A percentile compares a stretch with the other conserved stretches of the same genome.
phyloP scores from a whole-genome alignment of 2,329 filamentous ascomycete genomes.

The Colletotrichum tropicale region DNA sequence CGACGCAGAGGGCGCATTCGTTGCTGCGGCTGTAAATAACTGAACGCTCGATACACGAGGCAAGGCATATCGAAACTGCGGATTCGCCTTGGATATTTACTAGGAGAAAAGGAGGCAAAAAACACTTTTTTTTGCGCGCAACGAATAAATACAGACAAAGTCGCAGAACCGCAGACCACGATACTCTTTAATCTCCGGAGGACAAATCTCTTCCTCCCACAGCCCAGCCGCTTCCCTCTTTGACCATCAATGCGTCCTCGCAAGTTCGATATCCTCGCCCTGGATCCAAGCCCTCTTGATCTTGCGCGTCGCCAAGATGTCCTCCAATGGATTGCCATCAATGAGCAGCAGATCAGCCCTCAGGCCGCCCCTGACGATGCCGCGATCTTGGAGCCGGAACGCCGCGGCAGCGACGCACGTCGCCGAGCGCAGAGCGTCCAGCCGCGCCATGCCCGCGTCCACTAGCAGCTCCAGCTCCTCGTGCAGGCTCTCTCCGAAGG shows the following conservation, averaged over 20 bases:
- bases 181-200: neutral
- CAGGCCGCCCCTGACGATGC: constrained; percentile 24
- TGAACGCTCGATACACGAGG: too few relatives aligned
- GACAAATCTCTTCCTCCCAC: neutral
- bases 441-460: constrained; percentile 21
- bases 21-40: neutral
- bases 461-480: constrained; percentile 26
- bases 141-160: too few relatives aligned
- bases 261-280: constrained; percentile 23
- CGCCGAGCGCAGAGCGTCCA: constrained; percentile 24
- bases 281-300: constrained; percentile 31
- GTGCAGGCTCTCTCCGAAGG: constrained; percentile 25
- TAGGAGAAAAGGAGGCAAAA: too few relatives aligned
- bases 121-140: too few relatives aligned
- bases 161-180: too few relatives aligned
- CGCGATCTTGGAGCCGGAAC: constrained; percentile 29
- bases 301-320: constrained; percentile 27
- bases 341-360: constrained; percentile 35
- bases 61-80: too few relatives aligned
- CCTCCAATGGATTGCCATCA: constrained; percentile 28
- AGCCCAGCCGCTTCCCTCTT: neutral
- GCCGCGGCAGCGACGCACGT: constrained; percentile 21
- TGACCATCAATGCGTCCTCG: neutral
- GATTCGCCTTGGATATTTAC: too few relatives aligned
- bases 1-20: neutral